Conservation (phyloP, 371 early-diverging fungal genomes). For the Lichtheimia corymbifera region DNA sequence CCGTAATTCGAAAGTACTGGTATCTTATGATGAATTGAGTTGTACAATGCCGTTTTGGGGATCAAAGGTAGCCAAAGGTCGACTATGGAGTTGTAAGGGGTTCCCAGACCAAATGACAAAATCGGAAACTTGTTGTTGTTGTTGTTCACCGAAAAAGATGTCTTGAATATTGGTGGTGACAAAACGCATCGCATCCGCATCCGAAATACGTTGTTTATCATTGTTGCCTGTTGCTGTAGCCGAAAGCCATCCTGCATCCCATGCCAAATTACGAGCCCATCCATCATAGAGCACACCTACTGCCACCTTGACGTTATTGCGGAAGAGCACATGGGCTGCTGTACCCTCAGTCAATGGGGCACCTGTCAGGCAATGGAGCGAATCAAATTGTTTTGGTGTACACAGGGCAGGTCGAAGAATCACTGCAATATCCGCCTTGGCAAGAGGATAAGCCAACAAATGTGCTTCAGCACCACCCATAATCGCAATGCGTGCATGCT, state of each 20-base stretch:
- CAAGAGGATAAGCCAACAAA: constrained; percentile 62
- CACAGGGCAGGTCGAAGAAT: constrained; percentile 68
- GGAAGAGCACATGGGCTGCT: constrained; percentile 59
- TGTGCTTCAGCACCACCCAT: constrained; percentile 76
- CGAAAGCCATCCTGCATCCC: constrained; percentile 80
- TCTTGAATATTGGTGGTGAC: constrained; percentile 71
- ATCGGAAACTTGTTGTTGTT: constrained; percentile 19
- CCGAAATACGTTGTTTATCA: constrained; percentile 35
- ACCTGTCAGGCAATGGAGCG: constrained; percentile 67
- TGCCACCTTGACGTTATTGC: constrained; percentile 67
- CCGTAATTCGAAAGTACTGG: no score
- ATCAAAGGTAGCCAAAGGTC: constrained; percentile 20
- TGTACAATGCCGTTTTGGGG: no score
- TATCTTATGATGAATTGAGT: no score
- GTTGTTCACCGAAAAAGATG: constrained; percentile 48
- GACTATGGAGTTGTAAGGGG: constrained; percentile 57
- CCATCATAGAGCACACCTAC: constrained; percentile 61
- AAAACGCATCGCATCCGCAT: constrained; percentile 68
- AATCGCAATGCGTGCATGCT: constrained; percentile 39
- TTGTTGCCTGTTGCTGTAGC: constrained; percentile 32
- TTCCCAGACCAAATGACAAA: constrained; percentile 57
- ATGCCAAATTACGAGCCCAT: constrained; percentile 66
- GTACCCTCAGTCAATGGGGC: constrained; percentile 60
- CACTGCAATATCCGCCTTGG: constrained; percentile 59
- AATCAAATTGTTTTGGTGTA: constrained; percentile 67